A percentile compares a stretch with the other conserved stretches of the same genome.
Conservation (phyloP, 164 flowering plant species). For the Saururus chinensis region DNA sequence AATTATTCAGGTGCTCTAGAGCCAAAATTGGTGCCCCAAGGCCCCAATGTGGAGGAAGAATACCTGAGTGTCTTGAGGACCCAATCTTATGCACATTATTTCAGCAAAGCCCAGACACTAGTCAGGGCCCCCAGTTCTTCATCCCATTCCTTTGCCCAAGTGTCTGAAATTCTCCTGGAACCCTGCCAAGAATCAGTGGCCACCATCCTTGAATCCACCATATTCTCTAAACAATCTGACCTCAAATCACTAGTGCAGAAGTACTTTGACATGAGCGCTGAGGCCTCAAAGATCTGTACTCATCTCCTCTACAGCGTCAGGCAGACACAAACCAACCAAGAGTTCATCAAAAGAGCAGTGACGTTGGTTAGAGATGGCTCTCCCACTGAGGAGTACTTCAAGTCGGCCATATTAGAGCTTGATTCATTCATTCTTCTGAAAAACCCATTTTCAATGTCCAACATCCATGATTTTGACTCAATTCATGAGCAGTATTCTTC, state of each 20-base stretch:
- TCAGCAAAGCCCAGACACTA: conserved; percentile 31
- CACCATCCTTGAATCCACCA: conserved; percentile 27
- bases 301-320: conserved; percentile 34
- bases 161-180: conserved; percentile 39
- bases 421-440: conserved; percentile 17
- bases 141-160: conserved; percentile 7
- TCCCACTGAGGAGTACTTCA: conserved; percentile 12
- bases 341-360: conserved; percentile 23
- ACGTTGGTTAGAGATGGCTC: conserved; percentile 10
- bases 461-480: conserved; percentile 23
- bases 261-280: conserved; percentile 50
- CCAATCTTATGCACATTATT: conserved; percentile 43
- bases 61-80: conserved; percentile 43
- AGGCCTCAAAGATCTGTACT: conserved; percentile 50
- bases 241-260: conserved; percentile 32
- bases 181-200: conserved; percentile 44
- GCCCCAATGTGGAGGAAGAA: conserved; percentile 42
- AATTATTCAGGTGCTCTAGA: conserved; percentile 16
- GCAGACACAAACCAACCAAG: conserved; percentile 25
- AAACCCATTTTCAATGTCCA: conserved; percentile 32
- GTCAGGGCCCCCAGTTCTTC: conserved; percentile 13
- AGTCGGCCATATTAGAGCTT: conserved; percentile 15
- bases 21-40: conserved; percentile 10
- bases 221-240: conserved; percentile 21
- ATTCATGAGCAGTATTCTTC: conserved; percentile 35